These are phyloP conservation scores for Persicaria maculosa DNA, from an alignment of 148 eudicot genomes.

Conservation along the genomic window DNA sequence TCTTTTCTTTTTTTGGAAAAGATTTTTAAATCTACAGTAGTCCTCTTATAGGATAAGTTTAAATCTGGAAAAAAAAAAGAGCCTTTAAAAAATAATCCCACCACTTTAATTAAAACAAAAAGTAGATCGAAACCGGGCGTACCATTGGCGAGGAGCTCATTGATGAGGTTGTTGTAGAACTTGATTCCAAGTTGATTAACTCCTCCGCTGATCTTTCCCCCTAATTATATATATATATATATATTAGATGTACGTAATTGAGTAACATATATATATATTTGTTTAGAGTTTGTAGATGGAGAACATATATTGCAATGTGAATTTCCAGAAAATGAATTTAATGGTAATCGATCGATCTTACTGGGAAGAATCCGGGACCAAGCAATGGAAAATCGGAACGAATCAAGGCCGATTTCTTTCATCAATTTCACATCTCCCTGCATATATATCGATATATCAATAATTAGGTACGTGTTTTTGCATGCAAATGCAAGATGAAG, in stretches of 20 bases:
- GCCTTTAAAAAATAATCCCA: no score
- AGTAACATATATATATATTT: not conserved
- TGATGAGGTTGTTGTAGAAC: slow-evolving; percentile 22
- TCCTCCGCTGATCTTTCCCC: slow-evolving; percentile 15
- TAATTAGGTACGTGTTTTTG: no score
- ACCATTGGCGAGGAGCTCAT: slow-evolving; percentile 18
- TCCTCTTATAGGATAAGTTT: no score
- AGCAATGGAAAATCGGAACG: slow-evolving; percentile 29
- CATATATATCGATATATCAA: not conserved
- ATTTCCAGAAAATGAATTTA: not conserved
- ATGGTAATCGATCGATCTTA: slow-evolving; percentile 1
- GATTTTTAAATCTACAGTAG: no score
- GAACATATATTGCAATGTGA: not conserved
- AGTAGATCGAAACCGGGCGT: no score
- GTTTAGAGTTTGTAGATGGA: not conserved
- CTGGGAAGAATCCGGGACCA: slow-evolving; percentile 29
- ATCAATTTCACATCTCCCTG: slow-evolving; percentile 29
- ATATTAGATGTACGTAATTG: no score
- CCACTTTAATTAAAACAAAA: no score
- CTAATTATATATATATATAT: not conserved
- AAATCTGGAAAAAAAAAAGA: no score
- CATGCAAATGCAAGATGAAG: no score
- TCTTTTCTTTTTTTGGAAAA: no score
- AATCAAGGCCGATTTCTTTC: slow-evolving; percentile 20
- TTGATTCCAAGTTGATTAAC: slow-evolving; percentile 20